A percentile compares a stretch with the other conserved stretches of the same genome.
Conservation (phyloP, 495 filamentous ascomycete species). For the Neurospora sp. region DNA sequence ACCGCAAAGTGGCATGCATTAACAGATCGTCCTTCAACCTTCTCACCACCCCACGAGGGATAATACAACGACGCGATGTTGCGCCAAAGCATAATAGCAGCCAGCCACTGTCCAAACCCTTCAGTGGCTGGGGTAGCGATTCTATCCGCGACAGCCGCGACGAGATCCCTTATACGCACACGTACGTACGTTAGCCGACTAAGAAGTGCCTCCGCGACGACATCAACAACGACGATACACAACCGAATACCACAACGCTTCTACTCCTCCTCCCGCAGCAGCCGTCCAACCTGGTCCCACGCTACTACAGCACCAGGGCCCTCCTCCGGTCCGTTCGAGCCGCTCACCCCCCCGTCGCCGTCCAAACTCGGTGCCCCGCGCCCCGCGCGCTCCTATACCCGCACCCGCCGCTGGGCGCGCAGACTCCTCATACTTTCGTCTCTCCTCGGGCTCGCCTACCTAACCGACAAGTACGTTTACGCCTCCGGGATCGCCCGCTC, state of each 20-base stretch:
- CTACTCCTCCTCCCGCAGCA: slow-evolving; percentile 5
- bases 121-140: not conserved
- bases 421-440: slow-evolving; percentile 56
- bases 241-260: not conserved
- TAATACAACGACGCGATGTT: not conserved
- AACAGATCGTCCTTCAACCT: not conserved
- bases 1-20: not conserved
- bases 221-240: not conserved
- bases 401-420: slow-evolving; percentile 63
- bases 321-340: slow-evolving; percentile 40
- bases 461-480: slow-evolving; percentile 62
- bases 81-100: not conserved
- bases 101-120: not conserved
- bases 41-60: not conserved
- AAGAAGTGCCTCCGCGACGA: not conserved
- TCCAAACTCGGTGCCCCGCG: slow-evolving; percentile 63
- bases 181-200: not conserved
- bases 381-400: slow-evolving; percentile 54
- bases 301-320: not conserved
- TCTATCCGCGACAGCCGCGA: not conserved
- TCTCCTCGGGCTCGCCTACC: slow-evolving; percentile 49
- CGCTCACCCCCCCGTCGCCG: slow-evolving; percentile 74
- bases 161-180: not conserved
- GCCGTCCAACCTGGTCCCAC: slow-evolving; percentile 3
- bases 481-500: slow-evolving; percentile 69